These are phyloP conservation scores for Asterophora lycoperdoides DNA, from an alignment of 768 basidiomycete genomes.

Conservation along the genomic window DNA sequence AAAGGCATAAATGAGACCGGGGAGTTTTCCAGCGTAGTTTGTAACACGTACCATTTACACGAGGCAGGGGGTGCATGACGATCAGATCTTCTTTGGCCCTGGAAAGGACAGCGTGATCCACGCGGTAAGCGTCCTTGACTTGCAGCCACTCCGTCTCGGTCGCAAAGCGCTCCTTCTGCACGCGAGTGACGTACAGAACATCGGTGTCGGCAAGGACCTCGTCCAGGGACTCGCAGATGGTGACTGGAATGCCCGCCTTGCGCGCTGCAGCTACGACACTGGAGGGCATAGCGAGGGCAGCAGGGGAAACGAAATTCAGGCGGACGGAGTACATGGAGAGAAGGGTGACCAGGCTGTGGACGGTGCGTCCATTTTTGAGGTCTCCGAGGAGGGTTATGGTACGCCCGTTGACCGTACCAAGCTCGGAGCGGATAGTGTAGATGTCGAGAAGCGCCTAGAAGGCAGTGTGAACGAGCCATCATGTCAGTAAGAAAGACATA, in stretches of 20 bases:
- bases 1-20: neutral
- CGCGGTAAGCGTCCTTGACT: conserved; percentile 88
- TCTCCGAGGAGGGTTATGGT: conserved; percentile 93
- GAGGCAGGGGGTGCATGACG: conserved; percentile 98
- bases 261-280: conserved; percentile 78
- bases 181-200: conserved; percentile 93
- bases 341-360: conserved; percentile 91
- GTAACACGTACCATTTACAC: conserved; percentile 70
- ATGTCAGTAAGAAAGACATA: conserved; percentile 26
- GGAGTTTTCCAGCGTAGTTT: neutral
- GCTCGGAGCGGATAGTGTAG: conserved; percentile 95
- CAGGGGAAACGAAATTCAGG: conserved; percentile 93
- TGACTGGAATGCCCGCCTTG: conserved; percentile 75
- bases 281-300: conserved; percentile 84
- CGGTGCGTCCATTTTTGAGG: conserved; percentile 96
- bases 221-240: conserved; percentile 83
- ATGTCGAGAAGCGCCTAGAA: conserved; percentile 78
- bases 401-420: conserved; percentile 95
- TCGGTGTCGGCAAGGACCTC: conserved; percentile 91
- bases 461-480: conserved; percentile 3
- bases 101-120: conserved; percentile 91
- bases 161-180: conserved; percentile 92
- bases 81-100: conserved; percentile 97
- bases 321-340: conserved; percentile 89
- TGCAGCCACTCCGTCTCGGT: conserved; percentile 79